Base-by-base conservation (phyloP, 2,329 filamentous ascomycete genomes). In the Sclerotinia minor region DNA sequence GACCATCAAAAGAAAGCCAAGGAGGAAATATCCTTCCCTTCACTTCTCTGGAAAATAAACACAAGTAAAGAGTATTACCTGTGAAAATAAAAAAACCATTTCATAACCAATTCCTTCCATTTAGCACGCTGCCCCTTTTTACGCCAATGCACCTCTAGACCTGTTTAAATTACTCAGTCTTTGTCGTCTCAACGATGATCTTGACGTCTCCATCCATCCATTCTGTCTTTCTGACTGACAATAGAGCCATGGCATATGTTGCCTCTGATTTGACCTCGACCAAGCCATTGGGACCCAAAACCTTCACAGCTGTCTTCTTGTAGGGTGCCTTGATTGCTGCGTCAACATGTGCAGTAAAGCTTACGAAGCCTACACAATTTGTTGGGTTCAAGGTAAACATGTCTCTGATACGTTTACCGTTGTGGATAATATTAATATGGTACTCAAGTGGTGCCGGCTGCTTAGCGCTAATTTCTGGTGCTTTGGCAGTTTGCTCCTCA, bases 121-220 rank as follows among this genome's bases (percentile, higher is more conserved):
- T 24, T 41, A 50, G 2, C 3, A 63, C 35, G 49, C 24, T n/a
- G 49, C 19, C 35, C 4, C 17, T 29, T 2, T 53, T 4, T 24
- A 8, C 11, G 21, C 41, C 17, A n/a, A 8, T 26, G 29, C n/a
- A 29, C 41, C 29, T 38, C 44, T 3, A 17, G 47, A 47, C 11
- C 2, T 38, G 8, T 5, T 15, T 15, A n/a, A 19, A 29, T 55
- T 35, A 69, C 60, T 55, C 35, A 3, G 60, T 49, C 29, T 71
- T 66, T 45, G 70, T 69, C 13, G 75, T 66, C 41, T 73, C 64
- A 24, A 72, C 69, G 21, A 77, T 65, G 60, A 73, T 69, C 54
- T 69, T 74, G 17, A 76, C 70, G 15, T 75, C 72, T 60, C 74
- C 72, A 69, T 77, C 75, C 75, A 77, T 74, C 74, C 74, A 77